These are phyloP conservation scores for Phaseolus lunatus DNA, from an alignment of 306 rosid species.

Conservation along the genomic window DNA sequence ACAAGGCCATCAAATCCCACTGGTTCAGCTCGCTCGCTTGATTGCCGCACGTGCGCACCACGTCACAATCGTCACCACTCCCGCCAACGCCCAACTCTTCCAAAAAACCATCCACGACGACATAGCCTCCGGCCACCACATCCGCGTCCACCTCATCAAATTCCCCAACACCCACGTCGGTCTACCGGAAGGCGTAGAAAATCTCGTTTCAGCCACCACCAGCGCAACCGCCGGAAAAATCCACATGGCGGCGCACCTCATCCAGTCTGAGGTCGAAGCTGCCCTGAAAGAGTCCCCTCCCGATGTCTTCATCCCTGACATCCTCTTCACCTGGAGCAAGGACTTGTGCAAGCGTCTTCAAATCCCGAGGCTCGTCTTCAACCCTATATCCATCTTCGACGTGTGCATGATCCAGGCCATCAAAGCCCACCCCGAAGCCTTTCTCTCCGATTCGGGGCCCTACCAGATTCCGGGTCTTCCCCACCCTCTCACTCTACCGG, in stretches of 20 bases:
- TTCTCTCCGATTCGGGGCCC: conserved; percentile 3
- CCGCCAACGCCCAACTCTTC: conserved; percentile 38
- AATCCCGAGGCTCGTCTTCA: conserved; percentile 48
- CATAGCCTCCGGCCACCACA: background rate
- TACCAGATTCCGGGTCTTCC: conserved; percentile 46
- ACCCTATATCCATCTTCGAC: conserved; percentile 38
- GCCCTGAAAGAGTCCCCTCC: conserved; percentile 28
- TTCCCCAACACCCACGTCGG: conserved; percentile 39
- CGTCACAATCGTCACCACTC: conserved; percentile 52
- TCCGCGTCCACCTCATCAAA: background rate
- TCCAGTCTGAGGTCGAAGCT: background rate
- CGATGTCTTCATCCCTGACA: conserved; percentile 40
- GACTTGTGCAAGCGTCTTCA: background rate
- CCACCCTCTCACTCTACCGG: conserved; percentile 28
- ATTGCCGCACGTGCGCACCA: conserved; percentile 39
- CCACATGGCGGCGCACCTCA: conserved; percentile 29
- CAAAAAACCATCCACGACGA: conserved; percentile 38
- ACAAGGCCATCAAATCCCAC: conserved; percentile 53
- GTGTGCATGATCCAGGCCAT: conserved; percentile 42
- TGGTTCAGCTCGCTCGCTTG: conserved; percentile 44
- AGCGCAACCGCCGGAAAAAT: conserved; percentile 29
- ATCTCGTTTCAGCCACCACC: conserved; percentile 27
- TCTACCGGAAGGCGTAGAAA: conserved; percentile 45
- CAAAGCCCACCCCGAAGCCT: conserved; percentile 4
- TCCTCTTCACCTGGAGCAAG: conserved; percentile 47